Evolutionary conservation across 2,329 filamentous ascomycete genomes (phyloP), one percentile per base, ranked within the genome.

Genomic region (Colletotrichum euphorbiae): DNA sequence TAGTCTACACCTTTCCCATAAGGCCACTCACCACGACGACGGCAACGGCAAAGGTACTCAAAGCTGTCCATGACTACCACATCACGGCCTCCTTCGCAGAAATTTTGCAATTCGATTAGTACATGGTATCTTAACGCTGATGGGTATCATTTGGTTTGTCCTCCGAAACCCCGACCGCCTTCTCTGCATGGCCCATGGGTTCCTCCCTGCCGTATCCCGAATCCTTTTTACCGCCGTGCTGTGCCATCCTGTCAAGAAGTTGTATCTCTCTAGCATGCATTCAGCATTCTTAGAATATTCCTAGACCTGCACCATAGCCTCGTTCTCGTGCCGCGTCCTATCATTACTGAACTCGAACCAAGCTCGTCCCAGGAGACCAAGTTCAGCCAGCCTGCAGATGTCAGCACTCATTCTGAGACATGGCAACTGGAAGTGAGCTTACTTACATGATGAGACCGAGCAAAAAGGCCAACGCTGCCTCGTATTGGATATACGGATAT

Each of bases 401-500:
- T 71, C 28, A 71, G 62, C 12, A 24, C 13, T 8, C 21, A 45
- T 12, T 15, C 8, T 8, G 13, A 6, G 11, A 2, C 6, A 3
- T 2, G 28, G 17, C 12, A 28, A 12, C 9, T 3, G 9, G 11
- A 13, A 11, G 0, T 15, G 21, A 8, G 64, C 69, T 59, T 31
- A 67, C 69, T 59, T 31, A 71, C 69, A 71, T 70, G 31, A 71
- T 45, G 11, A 71, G 33, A 2, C 67, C 67, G 12, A 72, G 52
- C 21, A 71, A 38, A 6, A 55, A 65, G 6, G 69, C 67, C 43
- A 72, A 57, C 11, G 69, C 69, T 3, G 69, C 67, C 51, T 71
- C 70, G 48, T 71, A 71, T 11, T 67, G 70, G 9, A 70, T 62
- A n/a, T 71, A 71, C 13, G 70, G 70, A 11, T 71, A 71, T 28